Evolutionary conservation across 495 filamentous ascomycete species (phyloP).

Genomic region (Cudoniella acicularis): DNA sequence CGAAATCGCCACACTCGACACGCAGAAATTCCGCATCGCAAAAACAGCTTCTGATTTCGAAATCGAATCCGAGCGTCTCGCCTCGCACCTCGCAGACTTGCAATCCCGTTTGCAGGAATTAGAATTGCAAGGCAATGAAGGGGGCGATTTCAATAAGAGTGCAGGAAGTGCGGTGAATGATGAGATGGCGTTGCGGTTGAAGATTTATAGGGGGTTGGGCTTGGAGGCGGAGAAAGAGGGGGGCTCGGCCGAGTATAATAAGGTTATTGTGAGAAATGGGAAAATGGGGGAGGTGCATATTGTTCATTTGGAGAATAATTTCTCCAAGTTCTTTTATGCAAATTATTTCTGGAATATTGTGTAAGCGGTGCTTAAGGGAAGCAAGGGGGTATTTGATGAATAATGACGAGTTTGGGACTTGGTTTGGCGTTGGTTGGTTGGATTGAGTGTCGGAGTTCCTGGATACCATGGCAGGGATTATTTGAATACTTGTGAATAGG

Average conservation of each 20-base stretch:
- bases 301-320: conserved; percentile 89
- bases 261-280: conserved; percentile 82
- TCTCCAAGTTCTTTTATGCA: conserved; percentile 87
- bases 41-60: conserved; percentile 86
- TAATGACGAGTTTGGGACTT: too few relatives aligned
- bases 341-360: conserved; percentile 96
- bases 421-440: too few relatives aligned
- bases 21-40: conserved; percentile 89
- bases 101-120: conserved; percentile 73
- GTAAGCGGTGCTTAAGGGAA: conserved; percentile 43
- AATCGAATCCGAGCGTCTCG: conserved; percentile 84
- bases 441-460: too few relatives aligned
- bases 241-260: conserved; percentile 69
- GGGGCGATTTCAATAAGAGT: conserved; percentile 40
- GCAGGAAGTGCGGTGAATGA: conserved; percentile 44
- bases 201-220: conserved; percentile 85
- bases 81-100: conserved; percentile 74
- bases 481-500: too few relatives aligned
- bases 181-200: conserved; percentile 67
- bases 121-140: conserved; percentile 73
- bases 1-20: conserved; percentile 79
- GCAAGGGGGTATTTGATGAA: background rate
- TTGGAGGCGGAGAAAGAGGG: conserved; percentile 84
- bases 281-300: conserved; percentile 90
- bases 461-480: too few relatives aligned